These are phyloP conservation scores for Ramaria rubella DNA, from an alignment of 768 basidiomycete species.

Conservation along the genomic window DNA sequence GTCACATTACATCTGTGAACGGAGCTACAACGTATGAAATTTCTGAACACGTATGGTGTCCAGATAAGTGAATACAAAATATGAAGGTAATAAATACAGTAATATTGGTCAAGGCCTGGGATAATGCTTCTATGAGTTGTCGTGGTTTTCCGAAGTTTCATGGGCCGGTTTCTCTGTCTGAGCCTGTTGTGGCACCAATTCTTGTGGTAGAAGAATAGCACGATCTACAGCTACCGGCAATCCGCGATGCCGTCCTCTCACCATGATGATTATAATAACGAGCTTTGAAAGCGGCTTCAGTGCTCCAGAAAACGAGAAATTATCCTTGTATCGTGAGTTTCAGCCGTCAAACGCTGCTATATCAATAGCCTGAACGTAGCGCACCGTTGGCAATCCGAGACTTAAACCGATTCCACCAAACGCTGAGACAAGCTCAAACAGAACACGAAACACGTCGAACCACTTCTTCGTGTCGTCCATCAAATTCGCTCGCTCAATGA, in stretches of 20 bases:
- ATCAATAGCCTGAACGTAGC: conserved; percentile 17
- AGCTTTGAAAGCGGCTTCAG: conserved; percentile 81
- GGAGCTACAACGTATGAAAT: too few species aligned
- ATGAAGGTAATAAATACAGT: too few species aligned
- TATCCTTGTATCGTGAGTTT: conserved; percentile 43
- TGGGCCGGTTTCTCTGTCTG: not conserved
- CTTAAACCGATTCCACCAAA: conserved; percentile 88
- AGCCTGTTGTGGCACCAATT: conserved; percentile 28
- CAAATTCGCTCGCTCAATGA: conserved; percentile 50
- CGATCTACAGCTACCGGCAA: conserved; percentile 84
- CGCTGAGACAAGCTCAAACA: conserved; percentile 83
- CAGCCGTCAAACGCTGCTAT: not conserved
- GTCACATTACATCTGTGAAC: too few species aligned
- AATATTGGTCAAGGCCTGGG: too few species aligned
- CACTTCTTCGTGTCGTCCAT: conserved; percentile 30
- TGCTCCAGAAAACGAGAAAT: conserved; percentile 75
- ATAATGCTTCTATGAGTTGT: too few species aligned
- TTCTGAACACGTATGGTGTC: too few species aligned
- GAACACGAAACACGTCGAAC: conserved; percentile 72
- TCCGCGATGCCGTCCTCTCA: conserved; percentile 88
- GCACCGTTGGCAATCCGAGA: conserved; percentile 76
- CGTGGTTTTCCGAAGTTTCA: too few species aligned
- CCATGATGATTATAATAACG: conserved; percentile 81
- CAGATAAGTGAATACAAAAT: too few species aligned
- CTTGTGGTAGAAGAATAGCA: conserved; percentile 73